Conservation (phyloP, 257 asterid genomes). For the Verbascum thapsus region DNA sequence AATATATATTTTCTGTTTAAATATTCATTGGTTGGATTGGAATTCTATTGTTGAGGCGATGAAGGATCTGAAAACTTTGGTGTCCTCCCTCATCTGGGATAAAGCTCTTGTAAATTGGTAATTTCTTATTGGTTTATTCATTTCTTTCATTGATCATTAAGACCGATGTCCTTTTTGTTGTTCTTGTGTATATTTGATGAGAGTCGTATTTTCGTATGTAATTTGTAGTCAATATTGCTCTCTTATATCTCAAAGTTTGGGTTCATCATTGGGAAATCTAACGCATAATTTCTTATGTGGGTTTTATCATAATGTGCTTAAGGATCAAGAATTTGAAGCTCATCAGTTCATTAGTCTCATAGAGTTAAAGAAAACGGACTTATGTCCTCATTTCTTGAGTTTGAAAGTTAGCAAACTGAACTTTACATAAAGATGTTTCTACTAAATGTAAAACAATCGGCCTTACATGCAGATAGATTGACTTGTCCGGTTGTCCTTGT, state of each 20-base stretch:
- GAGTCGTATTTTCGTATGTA: neutral
- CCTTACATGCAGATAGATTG: too few species aligned
- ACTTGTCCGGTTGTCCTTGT: slow-evolving; percentile 12
- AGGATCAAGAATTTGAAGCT: slow-evolving; percentile 14
- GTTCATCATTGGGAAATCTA: neutral
- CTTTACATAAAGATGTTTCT: too few species aligned
- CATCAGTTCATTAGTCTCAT: neutral
- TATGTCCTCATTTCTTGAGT: neutral
- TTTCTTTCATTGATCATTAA: slow-evolving; percentile 22
- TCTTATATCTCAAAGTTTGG: neutral
- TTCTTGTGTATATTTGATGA: slow-evolving; percentile 8
- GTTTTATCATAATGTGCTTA: slow-evolving; percentile 1
- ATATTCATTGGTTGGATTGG: slow-evolving; percentile 24
- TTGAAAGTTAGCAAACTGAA: too few species aligned
- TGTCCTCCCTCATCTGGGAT: slow-evolving; percentile 46
- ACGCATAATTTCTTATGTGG: neutral
- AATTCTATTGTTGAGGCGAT: slow-evolving; percentile 24
- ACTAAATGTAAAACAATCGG: too few species aligned
- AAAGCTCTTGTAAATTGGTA: slow-evolving; percentile 78
- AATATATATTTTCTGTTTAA: slow-evolving; percentile 6
- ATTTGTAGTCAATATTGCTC: neutral
- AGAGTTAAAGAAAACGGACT: neutral
- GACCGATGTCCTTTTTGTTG: neutral
- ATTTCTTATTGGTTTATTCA: slow-evolving; percentile 21
- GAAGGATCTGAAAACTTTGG: slow-evolving; percentile 32